Conservation (phyloP, 176 grass and related monocot species). For the Aegilops umbellulata region DNA sequence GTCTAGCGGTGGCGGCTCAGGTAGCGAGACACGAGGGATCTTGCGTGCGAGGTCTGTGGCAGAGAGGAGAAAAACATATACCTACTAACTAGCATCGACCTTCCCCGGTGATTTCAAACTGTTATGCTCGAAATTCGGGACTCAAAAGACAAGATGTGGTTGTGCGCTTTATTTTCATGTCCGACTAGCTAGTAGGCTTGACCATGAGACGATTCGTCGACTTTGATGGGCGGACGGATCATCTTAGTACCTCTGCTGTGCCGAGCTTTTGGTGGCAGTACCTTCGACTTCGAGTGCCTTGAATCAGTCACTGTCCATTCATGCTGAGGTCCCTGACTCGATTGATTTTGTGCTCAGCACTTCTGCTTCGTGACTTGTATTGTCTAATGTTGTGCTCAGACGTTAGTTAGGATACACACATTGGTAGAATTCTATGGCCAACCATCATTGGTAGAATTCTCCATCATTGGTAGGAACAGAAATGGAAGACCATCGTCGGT, state of each 20-base stretch:
- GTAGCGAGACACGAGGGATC: conserved; percentile 18
- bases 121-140: not conserved
- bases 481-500: too few relatives aligned
- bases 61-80: not conserved
- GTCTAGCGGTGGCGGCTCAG: conserved; percentile 87
- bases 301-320: not conserved
- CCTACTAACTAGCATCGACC: not conserved
- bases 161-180: not conserved
- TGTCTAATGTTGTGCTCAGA: too few relatives aligned
- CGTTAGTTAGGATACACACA: too few relatives aligned
- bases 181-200: not conserved
- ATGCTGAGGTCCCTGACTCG: too few relatives aligned
- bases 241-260: not conserved
- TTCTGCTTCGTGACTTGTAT: too few relatives aligned
- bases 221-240: not conserved
- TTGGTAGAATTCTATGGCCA: too few relatives aligned
- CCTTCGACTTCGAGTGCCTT: not conserved
- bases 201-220: not conserved
- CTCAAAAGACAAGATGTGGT: not conserved
- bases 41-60: not conserved
- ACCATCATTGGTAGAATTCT: too few relatives aligned
- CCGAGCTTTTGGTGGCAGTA: not conserved
- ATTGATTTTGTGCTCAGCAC: too few relatives aligned
- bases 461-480: too few relatives aligned
- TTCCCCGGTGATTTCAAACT: not conserved